A percentile compares a stretch with the other conserved stretches of the same genome.
phyloP scores from a whole-genome alignment of 1,284 basidiomycete genomes.

The Rhodotorula sp. region DNA sequence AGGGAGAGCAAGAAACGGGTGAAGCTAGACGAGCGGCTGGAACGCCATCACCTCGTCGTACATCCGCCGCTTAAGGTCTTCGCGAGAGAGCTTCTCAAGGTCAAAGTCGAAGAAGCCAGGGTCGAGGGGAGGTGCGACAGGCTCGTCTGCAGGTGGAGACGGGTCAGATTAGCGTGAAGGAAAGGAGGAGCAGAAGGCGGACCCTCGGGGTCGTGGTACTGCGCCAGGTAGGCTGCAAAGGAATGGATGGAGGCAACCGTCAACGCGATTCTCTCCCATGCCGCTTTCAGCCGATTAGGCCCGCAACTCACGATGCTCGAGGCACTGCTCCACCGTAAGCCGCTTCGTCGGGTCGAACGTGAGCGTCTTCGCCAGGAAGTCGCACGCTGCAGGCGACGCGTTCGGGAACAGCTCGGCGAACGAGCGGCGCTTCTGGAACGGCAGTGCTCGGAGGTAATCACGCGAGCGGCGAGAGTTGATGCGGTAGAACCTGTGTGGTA shows the following conservation, averaged over 20 bases:
- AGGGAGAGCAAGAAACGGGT: no score
- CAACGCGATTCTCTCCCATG: background rate
- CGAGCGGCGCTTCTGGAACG: slow-evolving; percentile 75
- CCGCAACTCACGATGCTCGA: slow-evolving; percentile 65
- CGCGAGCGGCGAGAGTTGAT: slow-evolving; percentile 81
- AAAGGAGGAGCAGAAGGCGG: background rate
- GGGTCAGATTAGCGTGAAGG: slow-evolving; percentile 56
- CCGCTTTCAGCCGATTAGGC: background rate
- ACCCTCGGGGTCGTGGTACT: slow-evolving; percentile 2
- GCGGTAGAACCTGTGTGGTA: slow-evolving; percentile 63
- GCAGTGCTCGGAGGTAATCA: slow-evolving; percentile 82
- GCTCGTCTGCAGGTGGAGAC: slow-evolving; percentile 71
- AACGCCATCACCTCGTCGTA: slow-evolving; percentile 38
- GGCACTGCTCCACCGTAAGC: slow-evolving; percentile 85
- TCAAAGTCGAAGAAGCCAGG: slow-evolving; percentile 94
- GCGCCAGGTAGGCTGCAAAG: background rate
- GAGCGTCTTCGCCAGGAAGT: slow-evolving; percentile 26
- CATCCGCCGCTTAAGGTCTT: slow-evolving; percentile 63
- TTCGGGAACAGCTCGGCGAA: slow-evolving; percentile 83
- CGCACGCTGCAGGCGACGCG: slow-evolving; percentile 69
- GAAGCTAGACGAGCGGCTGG: slow-evolving; percentile 2
- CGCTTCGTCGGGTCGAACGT: slow-evolving; percentile 85
- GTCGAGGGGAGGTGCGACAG: slow-evolving; percentile 82
- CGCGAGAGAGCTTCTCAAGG: slow-evolving; percentile 86
- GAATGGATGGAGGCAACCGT: background rate